A percentile compares a stretch with the other conserved stretches of the same genome.
Conservation (phyloP, 768 basidiomycete species). For the Kwoniella dejecticola region DNA sequence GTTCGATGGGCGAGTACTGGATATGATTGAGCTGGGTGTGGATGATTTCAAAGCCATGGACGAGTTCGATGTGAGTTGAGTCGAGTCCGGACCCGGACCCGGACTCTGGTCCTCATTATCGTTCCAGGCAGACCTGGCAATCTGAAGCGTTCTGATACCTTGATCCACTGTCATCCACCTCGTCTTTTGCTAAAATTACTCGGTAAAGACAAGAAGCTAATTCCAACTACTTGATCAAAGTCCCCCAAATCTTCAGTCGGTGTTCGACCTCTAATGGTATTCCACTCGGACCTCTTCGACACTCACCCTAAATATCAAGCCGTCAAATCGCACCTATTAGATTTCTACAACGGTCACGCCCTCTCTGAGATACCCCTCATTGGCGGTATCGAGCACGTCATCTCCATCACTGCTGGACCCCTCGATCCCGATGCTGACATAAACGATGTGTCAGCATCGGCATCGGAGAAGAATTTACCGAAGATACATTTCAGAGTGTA, state of each 20-base stretch:
- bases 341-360: constrained; percentile 81
- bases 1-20: constrained; percentile 80
- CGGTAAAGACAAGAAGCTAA: not conserved
- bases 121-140: too few relatives aligned
- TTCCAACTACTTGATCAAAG: constrained; percentile 57
- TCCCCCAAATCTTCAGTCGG: constrained; percentile 85
- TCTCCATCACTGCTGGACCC: constrained; percentile 53
- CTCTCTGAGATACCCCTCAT: constrained; percentile 77
- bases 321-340: constrained; percentile 85
- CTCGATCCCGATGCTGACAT: constrained; percentile 51
- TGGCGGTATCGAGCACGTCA: constrained; percentile 51
- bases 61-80: constrained; percentile 72
- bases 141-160: too few relatives aligned
- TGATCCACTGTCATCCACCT: too few relatives aligned
- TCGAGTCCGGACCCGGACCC: too few relatives aligned
- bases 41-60: constrained; percentile 76
- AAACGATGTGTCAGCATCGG: constrained; percentile 16
- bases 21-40: constrained; percentile 93
- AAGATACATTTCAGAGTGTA: constrained; percentile 87
- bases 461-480: constrained; percentile 61
- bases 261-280: constrained; percentile 89
- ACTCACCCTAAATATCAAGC: constrained; percentile 89
- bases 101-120: too few relatives aligned
- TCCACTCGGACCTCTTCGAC: constrained; percentile 92
- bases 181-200: too few relatives aligned